A percentile compares a stretch with the other conserved stretches of the same genome.
Conservation (phyloP, 768 basidiomycete genomes). For the Lactarius pseudohatsudake region DNA sequence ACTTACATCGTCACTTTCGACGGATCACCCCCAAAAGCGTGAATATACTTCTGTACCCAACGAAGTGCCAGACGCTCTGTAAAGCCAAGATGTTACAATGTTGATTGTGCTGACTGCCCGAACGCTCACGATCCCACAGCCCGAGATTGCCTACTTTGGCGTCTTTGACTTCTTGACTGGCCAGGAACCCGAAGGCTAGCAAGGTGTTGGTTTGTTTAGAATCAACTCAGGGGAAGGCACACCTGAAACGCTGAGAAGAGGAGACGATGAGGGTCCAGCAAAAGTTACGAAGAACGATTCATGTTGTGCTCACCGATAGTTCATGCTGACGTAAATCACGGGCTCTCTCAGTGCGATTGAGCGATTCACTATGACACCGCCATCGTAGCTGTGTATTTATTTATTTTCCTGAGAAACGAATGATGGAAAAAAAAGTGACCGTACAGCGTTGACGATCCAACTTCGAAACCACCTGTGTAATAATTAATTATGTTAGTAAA, state of each 20-base stretch:
- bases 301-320: constrained; percentile 29
- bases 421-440: background rate
- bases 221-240: background rate
- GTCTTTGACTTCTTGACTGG: constrained; percentile 49
- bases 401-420: background rate
- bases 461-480: constrained; percentile 4
- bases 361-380: constrained; percentile 27
- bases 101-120: background rate
- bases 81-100: background rate
- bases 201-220: background rate
- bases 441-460: background rate
- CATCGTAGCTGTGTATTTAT: constrained; percentile 4
- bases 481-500: background rate
- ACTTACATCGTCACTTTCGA: constrained; percentile 55
- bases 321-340: constrained; percentile 33
- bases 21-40: constrained; percentile 62
- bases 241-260: constrained; percentile 16
- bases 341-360: constrained; percentile 31
- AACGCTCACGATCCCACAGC: constrained; percentile 56
- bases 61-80: constrained; percentile 56
- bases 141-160: constrained; percentile 62
- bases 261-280: background rate
- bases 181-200: constrained; percentile 50
- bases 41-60: constrained; percentile 68
- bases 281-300: background rate